These are phyloP conservation scores for Litsea cubeba DNA, from an alignment of 164 flowering plant genomes.

Conservation along the genomic window DNA sequence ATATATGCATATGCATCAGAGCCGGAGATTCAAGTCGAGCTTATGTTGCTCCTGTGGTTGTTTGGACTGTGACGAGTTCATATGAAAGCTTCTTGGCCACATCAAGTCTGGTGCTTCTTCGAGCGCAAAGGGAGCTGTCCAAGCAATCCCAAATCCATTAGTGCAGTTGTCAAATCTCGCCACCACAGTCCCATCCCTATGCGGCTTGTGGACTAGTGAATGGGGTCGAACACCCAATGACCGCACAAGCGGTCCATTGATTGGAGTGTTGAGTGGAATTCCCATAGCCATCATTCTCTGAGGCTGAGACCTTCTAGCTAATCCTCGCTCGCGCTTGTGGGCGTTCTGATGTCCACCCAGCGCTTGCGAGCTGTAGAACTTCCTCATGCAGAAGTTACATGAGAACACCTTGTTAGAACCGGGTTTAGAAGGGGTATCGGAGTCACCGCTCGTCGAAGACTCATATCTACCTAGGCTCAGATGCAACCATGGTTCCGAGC, in stretches of 20 bases:
- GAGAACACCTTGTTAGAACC: constrained; percentile 41
- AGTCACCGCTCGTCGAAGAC: constrained; percentile 16
- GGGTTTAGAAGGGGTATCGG: constrained; percentile 22
- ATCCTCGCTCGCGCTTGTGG: constrained; percentile 57
- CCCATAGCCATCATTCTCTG: constrained; percentile 34
- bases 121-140: constrained; percentile 25
- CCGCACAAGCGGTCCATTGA: constrained; percentile 20
- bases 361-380: constrained; percentile 58
- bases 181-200: constrained; percentile 30
- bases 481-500: constrained; percentile 36
- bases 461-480: constrained; percentile 33
- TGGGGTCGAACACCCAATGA: constrained; percentile 66
- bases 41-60: constrained; percentile 29
- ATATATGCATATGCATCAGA: constrained; percentile 25
- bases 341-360: constrained; percentile 65
- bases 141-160: constrained; percentile 25
- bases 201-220: constrained; percentile 52
- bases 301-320: constrained; percentile 36
- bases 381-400: constrained; percentile 62
- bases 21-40: constrained; percentile 59
- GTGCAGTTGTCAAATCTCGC: constrained; percentile 35
- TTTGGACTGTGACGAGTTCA: constrained; percentile 26
- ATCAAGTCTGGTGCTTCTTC: constrained; percentile 36
- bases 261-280: constrained; percentile 6
- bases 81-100: constrained; percentile 79